Evolutionary conservation across 768 basidiomycete species (phyloP).

Genomic region (Cystofilobasidium bisporidii): DNA sequence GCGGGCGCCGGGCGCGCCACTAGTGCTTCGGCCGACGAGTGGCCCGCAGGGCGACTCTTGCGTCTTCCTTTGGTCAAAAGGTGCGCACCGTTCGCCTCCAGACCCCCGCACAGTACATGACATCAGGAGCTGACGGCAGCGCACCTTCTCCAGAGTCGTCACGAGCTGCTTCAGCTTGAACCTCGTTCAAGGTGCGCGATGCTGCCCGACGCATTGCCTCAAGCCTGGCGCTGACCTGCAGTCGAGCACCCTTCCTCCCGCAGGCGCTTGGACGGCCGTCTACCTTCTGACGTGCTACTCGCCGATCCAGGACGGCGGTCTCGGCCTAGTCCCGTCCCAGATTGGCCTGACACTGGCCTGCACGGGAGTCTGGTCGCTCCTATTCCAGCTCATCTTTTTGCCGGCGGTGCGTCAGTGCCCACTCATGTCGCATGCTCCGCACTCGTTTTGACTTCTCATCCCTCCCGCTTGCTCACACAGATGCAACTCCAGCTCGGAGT

Average conservation of each 20-base stretch:
- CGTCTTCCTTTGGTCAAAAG: constrained; percentile 1
- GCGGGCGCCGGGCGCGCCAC: background rate
- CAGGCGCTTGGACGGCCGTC: constrained; percentile 4
- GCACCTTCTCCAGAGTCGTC: no score
- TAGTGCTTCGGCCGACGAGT: background rate
- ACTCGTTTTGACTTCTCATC: background rate
- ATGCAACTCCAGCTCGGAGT: constrained; percentile 16
- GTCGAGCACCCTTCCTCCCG: background rate
- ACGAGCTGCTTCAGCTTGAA: background rate
- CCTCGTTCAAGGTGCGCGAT: background rate
- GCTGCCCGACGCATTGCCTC: background rate
- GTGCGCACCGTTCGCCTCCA: background rate
- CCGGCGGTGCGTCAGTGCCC: constrained; percentile 7
- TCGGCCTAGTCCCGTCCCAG: constrained; percentile 10
- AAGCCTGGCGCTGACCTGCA: background rate
- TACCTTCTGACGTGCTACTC: constrained; percentile 9
- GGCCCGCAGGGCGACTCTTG: background rate
- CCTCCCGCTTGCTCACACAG: background rate
- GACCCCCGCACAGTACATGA: no score
- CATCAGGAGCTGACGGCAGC: background rate
- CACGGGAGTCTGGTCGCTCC: constrained; percentile 7
- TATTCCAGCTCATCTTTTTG: constrained; percentile 12
- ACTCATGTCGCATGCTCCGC: background rate
- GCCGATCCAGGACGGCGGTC: constrained; percentile 12
- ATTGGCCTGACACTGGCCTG: constrained; percentile 17